A percentile compares a stretch with the other conserved stretches of the same genome.
Evolutionary conservation across 2,329 filamentous ascomycete species (phyloP).

Genomic region (Lasiodiplodia sp.): DNA sequence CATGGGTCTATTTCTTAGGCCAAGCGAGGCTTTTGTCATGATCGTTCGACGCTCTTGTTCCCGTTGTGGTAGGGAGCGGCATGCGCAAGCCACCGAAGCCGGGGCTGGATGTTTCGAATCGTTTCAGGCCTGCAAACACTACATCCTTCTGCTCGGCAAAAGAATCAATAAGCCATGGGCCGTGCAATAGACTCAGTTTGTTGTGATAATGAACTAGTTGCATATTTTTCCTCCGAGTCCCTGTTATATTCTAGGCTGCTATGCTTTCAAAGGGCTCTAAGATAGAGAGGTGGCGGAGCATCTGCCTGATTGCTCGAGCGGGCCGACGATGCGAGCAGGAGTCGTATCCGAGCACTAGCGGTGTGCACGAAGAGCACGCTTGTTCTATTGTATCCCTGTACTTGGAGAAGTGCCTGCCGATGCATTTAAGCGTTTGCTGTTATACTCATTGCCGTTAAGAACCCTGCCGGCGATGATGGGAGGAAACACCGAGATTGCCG

Average conservation of each 20-base stretch:
- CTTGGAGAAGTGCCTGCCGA: not conserved
- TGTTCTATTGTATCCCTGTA: not conserved
- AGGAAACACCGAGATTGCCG: not conserved
- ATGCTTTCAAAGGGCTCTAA: not conserved
- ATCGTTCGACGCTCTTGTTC: not conserved
- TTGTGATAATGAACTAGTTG: too few relatives aligned
- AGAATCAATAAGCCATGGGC: not conserved
- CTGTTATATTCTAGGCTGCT: too few relatives aligned
- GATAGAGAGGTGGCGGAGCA: not conserved
- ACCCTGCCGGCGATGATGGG: not conserved
- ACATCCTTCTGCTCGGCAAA: not conserved
- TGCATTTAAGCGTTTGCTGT: not conserved
- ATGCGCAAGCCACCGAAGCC: not conserved
- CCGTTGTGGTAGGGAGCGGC: slow-evolving; percentile 7
- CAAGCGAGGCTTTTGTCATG: slow-evolving; percentile 1
- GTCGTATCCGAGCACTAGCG: not conserved
- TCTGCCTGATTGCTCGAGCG: not conserved
- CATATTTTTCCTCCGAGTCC: too few relatives aligned
- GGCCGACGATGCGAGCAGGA: not conserved
- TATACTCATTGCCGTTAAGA: not conserved
- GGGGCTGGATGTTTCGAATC: not conserved
- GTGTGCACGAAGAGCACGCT: not conserved
- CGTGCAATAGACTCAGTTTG: not conserved
- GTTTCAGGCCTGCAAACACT: slow-evolving; percentile 10
- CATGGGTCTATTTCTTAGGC: not conserved